These are phyloP conservation scores for Fusarium protoensiforme DNA, from an alignment of 2,329 filamentous ascomycete species.

Conservation along the genomic window DNA sequence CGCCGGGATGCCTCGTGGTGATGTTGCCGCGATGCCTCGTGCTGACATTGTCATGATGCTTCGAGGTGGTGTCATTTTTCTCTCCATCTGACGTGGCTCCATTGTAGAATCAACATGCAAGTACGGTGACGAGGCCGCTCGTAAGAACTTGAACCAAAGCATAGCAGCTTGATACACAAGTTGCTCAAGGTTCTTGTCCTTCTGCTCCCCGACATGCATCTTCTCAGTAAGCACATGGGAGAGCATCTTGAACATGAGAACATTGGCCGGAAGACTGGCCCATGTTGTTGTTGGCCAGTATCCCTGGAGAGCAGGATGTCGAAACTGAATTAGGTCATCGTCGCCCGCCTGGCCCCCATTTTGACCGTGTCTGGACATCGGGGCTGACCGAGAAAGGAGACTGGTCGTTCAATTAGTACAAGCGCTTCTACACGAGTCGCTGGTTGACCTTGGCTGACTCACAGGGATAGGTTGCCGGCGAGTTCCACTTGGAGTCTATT, in stretches of 20 bases:
- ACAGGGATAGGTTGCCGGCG: background rate
- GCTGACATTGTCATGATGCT: background rate
- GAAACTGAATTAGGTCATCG: background rate
- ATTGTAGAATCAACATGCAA: background rate
- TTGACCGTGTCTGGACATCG: background rate
- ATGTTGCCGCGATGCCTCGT: background rate
- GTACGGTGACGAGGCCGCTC: background rate
- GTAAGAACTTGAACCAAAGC: background rate
- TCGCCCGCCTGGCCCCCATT: background rate
- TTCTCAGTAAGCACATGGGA: background rate
- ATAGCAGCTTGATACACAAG: background rate
- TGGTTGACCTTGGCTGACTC: background rate
- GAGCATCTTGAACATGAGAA: background rate
- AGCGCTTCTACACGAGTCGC: background rate
- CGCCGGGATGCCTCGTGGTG: background rate
- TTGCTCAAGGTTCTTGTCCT: background rate
- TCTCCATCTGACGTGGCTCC: background rate
- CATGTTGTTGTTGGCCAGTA: background rate
- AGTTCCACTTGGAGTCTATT: background rate
- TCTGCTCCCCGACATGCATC: background rate
- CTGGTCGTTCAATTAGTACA: background rate
- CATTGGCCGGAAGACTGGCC: background rate
- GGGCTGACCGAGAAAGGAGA: background rate
- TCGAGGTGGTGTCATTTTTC: background rate
- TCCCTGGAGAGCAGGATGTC: background rate